These are phyloP conservation scores for Exophiala calicioides DNA, from an alignment of 2,329 filamentous ascomycete species.

Conservation along the genomic window DNA sequence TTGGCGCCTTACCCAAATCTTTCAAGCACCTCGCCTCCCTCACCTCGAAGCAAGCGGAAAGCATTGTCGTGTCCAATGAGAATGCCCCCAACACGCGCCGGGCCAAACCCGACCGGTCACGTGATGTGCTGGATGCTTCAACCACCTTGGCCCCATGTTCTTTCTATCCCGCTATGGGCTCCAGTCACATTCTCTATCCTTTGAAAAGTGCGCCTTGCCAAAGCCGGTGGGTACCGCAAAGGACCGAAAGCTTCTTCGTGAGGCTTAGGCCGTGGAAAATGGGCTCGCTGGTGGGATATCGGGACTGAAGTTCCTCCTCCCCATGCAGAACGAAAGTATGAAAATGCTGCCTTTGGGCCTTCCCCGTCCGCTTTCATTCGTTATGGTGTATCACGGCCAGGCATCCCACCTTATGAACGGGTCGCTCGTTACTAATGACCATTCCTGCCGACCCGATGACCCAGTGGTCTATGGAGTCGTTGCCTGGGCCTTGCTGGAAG, in stretches of 20 bases:
- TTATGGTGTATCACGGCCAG: constrained; percentile 6
- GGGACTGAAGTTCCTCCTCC: neutral
- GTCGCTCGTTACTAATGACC: constrained; percentile 10
- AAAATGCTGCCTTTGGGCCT: constrained; percentile 4
- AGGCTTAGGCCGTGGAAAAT: constrained; percentile 8
- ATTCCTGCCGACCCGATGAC: constrained; percentile 1
- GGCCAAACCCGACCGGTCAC: neutral
- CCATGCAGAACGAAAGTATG: constrained; percentile 14
- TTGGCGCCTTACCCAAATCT: neutral
- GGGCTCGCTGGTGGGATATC: constrained; percentile 2
- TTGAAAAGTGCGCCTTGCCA: neutral
- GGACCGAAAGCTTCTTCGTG: neutral
- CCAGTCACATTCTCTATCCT: too few species aligned
- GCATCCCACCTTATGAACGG: constrained; percentile 12
- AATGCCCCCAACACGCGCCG: neutral
- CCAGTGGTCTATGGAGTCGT: constrained; percentile 9
- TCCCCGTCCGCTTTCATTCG: constrained; percentile 6
- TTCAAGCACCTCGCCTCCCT: neutral
- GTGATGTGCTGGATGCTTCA: neutral
- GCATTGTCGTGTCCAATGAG: neutral
- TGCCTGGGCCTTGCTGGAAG: constrained; percentile 1
- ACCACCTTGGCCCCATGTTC: neutral
- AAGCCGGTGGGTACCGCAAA: neutral
- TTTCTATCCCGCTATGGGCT: too few species aligned
- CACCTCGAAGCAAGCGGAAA: neutral